Base-by-base conservation (phyloP, 805 yeast genomes). In the Cyberlindnera mycetangii region DNA sequence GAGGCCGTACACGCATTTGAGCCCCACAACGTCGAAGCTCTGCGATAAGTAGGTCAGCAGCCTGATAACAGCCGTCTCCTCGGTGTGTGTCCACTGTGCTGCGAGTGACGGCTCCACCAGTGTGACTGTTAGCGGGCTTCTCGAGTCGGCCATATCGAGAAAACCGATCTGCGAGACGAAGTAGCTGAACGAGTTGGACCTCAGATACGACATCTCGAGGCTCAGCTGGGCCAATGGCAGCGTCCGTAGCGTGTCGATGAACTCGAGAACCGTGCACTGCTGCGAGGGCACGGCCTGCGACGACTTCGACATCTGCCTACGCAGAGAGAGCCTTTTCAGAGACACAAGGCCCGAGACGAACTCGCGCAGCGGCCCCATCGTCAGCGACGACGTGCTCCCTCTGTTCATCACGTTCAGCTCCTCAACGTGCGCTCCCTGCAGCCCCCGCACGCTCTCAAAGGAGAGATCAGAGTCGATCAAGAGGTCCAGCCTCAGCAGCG, bases 1-100 rank as follows among this genome's bases (percentile, higher is more conserved):
- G 5, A 53, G 20, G 5, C 61, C 61, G 45, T 50, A 56, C 0
- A 48, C 43, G 5, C 50, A 25, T 30, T 49, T 51, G 18, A 57
- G n/a, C 0, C 52, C 37, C 1, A 6, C 19, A 7, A 28, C 28
- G 3, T 19, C 48, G 33, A 7, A 49, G 5, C 7, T 10, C 9
- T 7, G 36, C 5, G 32, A 52, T 17, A 32, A 50, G 37, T 10
- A 21, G 14, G 7, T 27, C 12, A 41, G n/a, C 17, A 30, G 17
- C 24, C 12, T 12, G 20, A 31, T 4, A 9, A 35, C 21, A 36
- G 44, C 24, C 28, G 37, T 2, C 14, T 33, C 37, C 7, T 48
- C 48, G 5, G 37, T 31, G 3, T 19, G 39, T 1, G 54, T 43
- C 22, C 52, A 44, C 6, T 47, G 41, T 3, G 52, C 51, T 4